Evolutionary conservation across 2,329 filamentous ascomycete species (phyloP), one percentile per base, ranked within the genome.

Genomic region (Ophiostoma piceae): DNA sequence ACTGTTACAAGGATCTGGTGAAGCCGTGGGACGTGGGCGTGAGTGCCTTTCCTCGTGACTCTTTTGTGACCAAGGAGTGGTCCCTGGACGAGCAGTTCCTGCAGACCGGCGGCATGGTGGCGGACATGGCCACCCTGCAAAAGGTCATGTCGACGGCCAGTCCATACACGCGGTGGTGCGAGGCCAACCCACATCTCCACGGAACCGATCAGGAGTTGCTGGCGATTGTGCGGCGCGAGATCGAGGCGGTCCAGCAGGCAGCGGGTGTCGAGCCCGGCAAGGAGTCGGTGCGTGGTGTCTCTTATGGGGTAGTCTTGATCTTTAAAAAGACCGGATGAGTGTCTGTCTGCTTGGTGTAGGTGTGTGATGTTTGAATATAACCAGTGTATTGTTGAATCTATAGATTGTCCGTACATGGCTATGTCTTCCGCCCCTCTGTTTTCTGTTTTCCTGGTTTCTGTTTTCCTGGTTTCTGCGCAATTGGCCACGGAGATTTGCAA

Each of bases 11-110:
- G 0, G 74, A 78, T 14, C 76, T 87, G 2, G 71, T 73, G 4
- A 75, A 87, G 19, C 86, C 86, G 0, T 88, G 85, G 85, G 79
- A 77, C 0, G 26, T 81, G 7, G 74, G 77, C 0, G 76, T 79
- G 0, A 12, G 69, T 0, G 79, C 74, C 1, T 84, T 87, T 72
- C 78, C 82, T 3, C 62, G 79, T 74, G 67, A 26, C 0, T 75
- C 74, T 0, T 83, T 84, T 67, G 70, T 78, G 7, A 76, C 82
- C 0, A 79, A 77, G 69, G 80, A 83, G 11, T 86, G 83, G 83
- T 76, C 78, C 5, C 73, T 73, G 1, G 75, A 76, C 14, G 76
- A 76, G 37, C 11, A 19, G 14, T 70, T 71, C 0, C 51, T 66
- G n/a, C 32, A 37, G 19, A 22, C 7, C 14, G 51, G 32, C 32